phyloP scores from a whole-genome alignment of 2,329 filamentous ascomycete genomes.

The Diaporthe humulicola region DNA sequence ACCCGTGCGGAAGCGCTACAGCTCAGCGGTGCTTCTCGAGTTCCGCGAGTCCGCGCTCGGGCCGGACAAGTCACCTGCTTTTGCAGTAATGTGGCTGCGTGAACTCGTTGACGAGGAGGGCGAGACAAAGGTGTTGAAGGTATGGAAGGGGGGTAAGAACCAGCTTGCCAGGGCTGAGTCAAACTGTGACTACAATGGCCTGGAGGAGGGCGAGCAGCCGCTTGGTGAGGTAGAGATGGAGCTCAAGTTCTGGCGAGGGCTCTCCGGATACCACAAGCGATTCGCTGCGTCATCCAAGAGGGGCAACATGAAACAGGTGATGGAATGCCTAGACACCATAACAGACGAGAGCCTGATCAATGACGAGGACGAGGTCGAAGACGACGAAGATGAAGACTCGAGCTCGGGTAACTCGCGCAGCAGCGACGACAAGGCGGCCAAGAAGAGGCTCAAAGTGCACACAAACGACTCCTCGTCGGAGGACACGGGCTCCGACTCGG shows the following conservation, averaged over 20 bases:
- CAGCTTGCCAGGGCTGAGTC: constrained; percentile 52
- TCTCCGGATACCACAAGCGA: constrained; percentile 69
- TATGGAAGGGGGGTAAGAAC: constrained; percentile 76
- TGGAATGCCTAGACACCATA: constrained; percentile 74
- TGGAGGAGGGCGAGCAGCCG: constrained; percentile 66
- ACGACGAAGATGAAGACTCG: constrained; percentile 39
- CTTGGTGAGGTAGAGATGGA: constrained; percentile 70
- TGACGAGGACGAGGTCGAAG: constrained; percentile 41
- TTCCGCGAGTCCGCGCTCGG: constrained; percentile 69
- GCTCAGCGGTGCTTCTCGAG: constrained; percentile 66
- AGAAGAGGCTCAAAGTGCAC: constrained; percentile 38
- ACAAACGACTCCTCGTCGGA: constrained; percentile 39
- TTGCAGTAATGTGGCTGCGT: constrained; percentile 76
- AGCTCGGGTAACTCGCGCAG: constrained; percentile 28
- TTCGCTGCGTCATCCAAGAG: constrained; percentile 66
- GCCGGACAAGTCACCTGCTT: constrained; percentile 69
- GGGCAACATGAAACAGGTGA: constrained; percentile 67
- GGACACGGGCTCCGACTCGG: constrained; percentile 41
- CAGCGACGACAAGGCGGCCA: constrained; percentile 36
- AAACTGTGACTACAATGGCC: constrained; percentile 52
- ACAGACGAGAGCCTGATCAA: constrained; percentile 65
- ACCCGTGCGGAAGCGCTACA: constrained; percentile 73
- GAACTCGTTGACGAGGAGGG: constrained; percentile 78
- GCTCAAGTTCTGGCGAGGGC: constrained; percentile 71
- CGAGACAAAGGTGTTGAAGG: constrained; percentile 66